A percentile compares a stretch with the other conserved stretches of the same genome.
Evolutionary conservation across 2,329 filamentous ascomycete species (phyloP).

Genomic region (Colletotrichum sp.): DNA sequence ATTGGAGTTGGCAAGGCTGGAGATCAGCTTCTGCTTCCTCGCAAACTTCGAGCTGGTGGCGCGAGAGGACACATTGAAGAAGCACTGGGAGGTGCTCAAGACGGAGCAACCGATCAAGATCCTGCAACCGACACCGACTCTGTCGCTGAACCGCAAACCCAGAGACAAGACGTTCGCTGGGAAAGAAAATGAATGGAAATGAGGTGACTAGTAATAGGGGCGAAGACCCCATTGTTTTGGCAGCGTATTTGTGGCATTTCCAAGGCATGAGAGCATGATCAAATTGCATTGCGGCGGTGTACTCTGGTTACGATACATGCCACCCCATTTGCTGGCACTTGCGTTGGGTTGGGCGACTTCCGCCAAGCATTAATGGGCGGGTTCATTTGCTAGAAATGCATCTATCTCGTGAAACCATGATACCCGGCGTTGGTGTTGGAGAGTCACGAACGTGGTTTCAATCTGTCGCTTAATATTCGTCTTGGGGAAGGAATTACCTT

Average conservation of each 20-base stretch:
- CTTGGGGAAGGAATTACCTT: not conserved
- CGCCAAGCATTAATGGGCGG: not conserved
- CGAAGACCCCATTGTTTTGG: not conserved
- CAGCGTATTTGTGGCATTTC: not conserved
- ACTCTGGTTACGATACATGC: not conserved
- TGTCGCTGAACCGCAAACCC: constrained; percentile 27
- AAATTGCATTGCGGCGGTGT: constrained; percentile 12
- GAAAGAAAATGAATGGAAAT: not conserved
- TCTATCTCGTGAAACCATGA: constrained; percentile 1
- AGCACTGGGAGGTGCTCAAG: constrained; percentile 38
- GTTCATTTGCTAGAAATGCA: not conserved
- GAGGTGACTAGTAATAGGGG: not conserved
- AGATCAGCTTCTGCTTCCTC: constrained; percentile 88
- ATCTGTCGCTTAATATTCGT: not conserved
- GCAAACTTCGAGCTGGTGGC: constrained; percentile 82
- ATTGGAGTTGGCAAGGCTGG: constrained; percentile 79
- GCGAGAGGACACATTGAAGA: constrained; percentile 32
- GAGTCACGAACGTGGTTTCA: not conserved
- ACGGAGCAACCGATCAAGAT: constrained; percentile 25
- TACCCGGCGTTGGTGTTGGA: constrained; percentile 11
- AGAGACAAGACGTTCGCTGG: not conserved
- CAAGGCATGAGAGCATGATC: not conserved
- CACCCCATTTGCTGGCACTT: not conserved
- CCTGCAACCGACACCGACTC: constrained; percentile 24
- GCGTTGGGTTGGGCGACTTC: not conserved